phyloP scores from a whole-genome alignment of 441 rosid species.

The Jatropha podagrica region DNA sequence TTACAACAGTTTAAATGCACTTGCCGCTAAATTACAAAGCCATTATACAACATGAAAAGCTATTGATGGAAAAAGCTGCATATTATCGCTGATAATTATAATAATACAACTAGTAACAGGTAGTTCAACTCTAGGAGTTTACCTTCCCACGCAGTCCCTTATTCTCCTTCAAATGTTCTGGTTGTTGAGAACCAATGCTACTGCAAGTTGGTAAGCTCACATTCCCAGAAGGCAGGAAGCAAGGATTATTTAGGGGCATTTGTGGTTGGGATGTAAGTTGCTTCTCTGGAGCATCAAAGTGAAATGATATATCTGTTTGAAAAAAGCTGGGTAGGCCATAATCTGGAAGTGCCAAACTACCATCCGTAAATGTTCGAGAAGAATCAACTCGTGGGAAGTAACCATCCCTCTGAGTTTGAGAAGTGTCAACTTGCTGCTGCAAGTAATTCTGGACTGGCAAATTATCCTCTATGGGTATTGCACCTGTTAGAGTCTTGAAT shows the following conservation, averaged over 20 bases:
- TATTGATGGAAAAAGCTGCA: slow-evolving; percentile 5
- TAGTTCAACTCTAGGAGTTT: slow-evolving; percentile 16
- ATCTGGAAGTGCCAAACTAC: slow-evolving; percentile 28
- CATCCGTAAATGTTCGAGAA: slow-evolving; percentile 17
- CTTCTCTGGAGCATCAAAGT: slow-evolving; percentile 27
- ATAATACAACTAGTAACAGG: neutral
- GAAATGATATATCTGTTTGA: slow-evolving; percentile 29
- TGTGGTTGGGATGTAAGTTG: slow-evolving; percentile 26
- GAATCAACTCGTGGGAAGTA: slow-evolving; percentile 32
- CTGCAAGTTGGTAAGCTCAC: slow-evolving; percentile 30
- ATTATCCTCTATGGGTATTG: slow-evolving; percentile 36
- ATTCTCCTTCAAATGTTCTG: slow-evolving; percentile 21
- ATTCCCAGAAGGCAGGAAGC: slow-evolving; percentile 20
- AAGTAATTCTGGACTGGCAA: slow-evolving; percentile 41
- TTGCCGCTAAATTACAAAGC: neutral
- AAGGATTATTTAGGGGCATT: slow-evolving; percentile 20
- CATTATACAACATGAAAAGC: slow-evolving; percentile 10
- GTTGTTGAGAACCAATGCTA: slow-evolving; percentile 27
- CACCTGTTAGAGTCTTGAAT: slow-evolving; percentile 50
- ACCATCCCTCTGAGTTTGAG: slow-evolving; percentile 21
- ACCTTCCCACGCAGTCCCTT: slow-evolving; percentile 27
- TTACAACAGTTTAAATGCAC: neutral
- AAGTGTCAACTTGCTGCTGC: slow-evolving; percentile 35
- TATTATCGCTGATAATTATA: neutral
- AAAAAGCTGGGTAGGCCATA: slow-evolving; percentile 25